A percentile compares a stretch with the other conserved stretches of the same genome.
Conservation (phyloP, 345 rosid genomes). For the Populus nigra region DNA sequence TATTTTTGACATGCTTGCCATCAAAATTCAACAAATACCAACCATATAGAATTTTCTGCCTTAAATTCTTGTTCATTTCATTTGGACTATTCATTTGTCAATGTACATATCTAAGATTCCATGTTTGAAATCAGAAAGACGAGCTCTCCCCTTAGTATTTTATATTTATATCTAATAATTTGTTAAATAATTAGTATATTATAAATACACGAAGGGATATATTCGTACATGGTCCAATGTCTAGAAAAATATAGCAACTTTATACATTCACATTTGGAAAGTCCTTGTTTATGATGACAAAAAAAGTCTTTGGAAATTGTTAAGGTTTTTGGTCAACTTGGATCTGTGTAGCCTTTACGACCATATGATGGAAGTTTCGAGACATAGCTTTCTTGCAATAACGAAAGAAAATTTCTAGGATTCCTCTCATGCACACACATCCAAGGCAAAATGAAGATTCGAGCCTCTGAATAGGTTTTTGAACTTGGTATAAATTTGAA, state of each 20-base stretch:
- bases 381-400: not conserved
- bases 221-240: no score
- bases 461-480: no score
- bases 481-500: no score
- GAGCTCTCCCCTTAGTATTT: not conserved
- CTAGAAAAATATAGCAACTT: no score
- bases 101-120: not conserved
- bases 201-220: not conserved
- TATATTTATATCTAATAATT: not conserved
- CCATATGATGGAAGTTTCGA: not conserved
- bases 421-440: not conserved
- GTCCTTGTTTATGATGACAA: not conserved
- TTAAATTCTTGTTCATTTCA: not conserved
- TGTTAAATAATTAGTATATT: not conserved
- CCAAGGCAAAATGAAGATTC: no score
- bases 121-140: not conserved
- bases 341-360: not conserved
- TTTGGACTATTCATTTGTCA: constrained; percentile 3
- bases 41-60: not conserved
- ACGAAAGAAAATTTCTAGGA: not conserved
- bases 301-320: not conserved
- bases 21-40: not conserved
- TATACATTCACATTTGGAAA: no score
- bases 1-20: not conserved
- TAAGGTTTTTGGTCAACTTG: not conserved